Evolutionary conservation across 1,139 yeast species (phyloP).

Genomic region (Pneumocystis canis): DNA sequence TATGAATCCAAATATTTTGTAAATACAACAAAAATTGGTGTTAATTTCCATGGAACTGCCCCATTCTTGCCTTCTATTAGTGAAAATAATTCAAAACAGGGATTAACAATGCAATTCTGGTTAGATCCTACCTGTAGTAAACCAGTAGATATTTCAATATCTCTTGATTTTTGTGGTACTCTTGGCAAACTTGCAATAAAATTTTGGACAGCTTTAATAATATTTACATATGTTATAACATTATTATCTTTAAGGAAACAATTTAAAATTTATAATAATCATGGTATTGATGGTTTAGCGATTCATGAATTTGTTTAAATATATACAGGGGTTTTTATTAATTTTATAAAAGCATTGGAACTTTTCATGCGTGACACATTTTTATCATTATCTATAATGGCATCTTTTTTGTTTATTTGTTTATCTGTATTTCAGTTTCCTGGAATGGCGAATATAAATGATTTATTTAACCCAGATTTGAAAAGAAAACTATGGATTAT

Average conservation of each 20-base stretch:
- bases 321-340: slow-evolving; percentile 32
- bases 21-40: slow-evolving; percentile 32
- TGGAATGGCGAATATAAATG: not conserved
- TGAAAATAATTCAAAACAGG: slow-evolving; percentile 14
- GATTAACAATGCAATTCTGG: slow-evolving; percentile 27
- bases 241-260: slow-evolving; percentile 21
- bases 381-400: slow-evolving; percentile 18
- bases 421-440: slow-evolving; percentile 9
- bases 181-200: slow-evolving; percentile 25
- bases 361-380: slow-evolving; percentile 23
- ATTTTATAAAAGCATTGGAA: slow-evolving; percentile 36
- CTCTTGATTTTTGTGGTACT: slow-evolving; percentile 26
- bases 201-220: slow-evolving; percentile 23
- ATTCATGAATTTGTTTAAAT: not conserved
- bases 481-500: not conserved
- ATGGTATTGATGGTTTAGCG: slow-evolving; percentile 4
- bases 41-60: slow-evolving; percentile 49
- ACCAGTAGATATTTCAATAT: slow-evolving; percentile 19
- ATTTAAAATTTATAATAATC: slow-evolving; percentile 16
- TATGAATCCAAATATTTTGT: slow-evolving; percentile 68
- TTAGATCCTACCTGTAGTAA: slow-evolving; percentile 19
- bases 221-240: slow-evolving; percentile 23
- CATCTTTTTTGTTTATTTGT: slow-evolving; percentile 31
- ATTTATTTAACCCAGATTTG: not conserved
- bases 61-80: slow-evolving; percentile 48